A percentile compares a stretch with the other conserved stretches of the same genome.
These are phyloP conservation scores for Rhizophagus clarus DNA, from an alignment of 192 early-diverging fungal genomes.

Conservation along the genomic window DNA sequence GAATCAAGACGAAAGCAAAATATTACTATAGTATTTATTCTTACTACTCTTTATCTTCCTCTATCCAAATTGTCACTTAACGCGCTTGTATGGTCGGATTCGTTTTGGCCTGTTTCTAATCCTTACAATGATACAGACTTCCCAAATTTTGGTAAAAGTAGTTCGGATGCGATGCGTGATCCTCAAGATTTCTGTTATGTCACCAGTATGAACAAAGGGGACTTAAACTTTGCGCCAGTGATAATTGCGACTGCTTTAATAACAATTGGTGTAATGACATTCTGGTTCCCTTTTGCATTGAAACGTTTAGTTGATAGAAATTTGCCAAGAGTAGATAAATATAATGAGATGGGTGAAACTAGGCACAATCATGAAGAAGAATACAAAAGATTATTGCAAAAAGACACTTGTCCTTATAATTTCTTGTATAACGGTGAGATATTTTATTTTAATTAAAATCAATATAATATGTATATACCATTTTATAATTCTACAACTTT, in stretches of 20 bases:
- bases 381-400: conserved; percentile 41
- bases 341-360: conserved; percentile 39
- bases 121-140: conserved; percentile 37
- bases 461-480: too few relatives aligned
- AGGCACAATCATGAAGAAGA: conserved; percentile 34
- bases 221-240: conserved; percentile 42
- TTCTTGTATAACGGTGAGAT: conserved; percentile 61
- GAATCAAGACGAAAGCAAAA: conserved; percentile 29
- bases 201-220: conserved; percentile 46
- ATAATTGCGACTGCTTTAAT: conserved; percentile 40
- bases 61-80: conserved; percentile 44
- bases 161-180: conserved; percentile 25
- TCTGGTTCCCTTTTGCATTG: conserved; percentile 46
- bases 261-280: conserved; percentile 34
- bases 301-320: conserved; percentile 41
- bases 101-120: conserved; percentile 42
- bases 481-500: neutral
- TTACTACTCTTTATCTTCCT: conserved; percentile 45
- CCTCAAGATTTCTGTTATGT: conserved; percentile 45
- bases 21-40: conserved; percentile 40
- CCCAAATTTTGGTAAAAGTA: conserved; percentile 32
- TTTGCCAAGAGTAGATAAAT: conserved; percentile 43
- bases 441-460: conserved; percentile 6
- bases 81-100: conserved; percentile 46
- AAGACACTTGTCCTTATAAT: conserved; percentile 60